These are phyloP conservation scores for Wickerhamiella brachini DNA, from an alignment of 805 yeast species.

Conservation along the genomic window DNA sequence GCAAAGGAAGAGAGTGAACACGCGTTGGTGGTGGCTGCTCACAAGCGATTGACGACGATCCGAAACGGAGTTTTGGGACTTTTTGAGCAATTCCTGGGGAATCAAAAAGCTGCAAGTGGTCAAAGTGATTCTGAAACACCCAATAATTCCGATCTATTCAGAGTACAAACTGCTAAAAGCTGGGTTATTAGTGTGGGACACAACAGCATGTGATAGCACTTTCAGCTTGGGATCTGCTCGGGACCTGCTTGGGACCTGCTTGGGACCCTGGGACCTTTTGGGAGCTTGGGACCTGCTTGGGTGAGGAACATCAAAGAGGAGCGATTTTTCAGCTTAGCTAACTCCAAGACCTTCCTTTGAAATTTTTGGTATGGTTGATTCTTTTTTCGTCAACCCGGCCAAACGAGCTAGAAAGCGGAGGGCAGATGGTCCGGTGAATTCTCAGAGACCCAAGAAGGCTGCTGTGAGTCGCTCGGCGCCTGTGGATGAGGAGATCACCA, in stretches of 20 bases:
- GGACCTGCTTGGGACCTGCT: no score
- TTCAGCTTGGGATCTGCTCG: no score
- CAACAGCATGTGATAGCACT: no score
- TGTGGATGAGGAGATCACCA: conserved; percentile 15
- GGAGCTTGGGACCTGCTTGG: no score
- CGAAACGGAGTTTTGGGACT: neutral
- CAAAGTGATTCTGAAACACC: no score
- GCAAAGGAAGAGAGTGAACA: neutral
- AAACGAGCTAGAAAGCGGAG: conserved; percentile 8
- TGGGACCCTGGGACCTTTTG: no score
- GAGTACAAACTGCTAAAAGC: neutral
- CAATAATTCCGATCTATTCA: neutral
- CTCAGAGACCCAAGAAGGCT: neutral
- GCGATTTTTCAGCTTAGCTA: neutral
- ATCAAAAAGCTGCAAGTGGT: no score
- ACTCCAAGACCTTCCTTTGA: neutral
- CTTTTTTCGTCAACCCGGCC: conserved; percentile 12
- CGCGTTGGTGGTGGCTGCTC: neutral
- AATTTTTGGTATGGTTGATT: conserved; percentile 11
- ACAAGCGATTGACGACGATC: neutral
- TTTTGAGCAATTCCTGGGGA: neutral
- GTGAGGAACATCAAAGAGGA: no score
- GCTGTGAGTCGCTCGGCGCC: neutral
- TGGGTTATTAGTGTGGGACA: neutral
- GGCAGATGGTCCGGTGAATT: neutral